Evolutionary conservation across 2,329 filamentous ascomycete genomes (phyloP).

Genomic region (Trichoderma brevicompactum): DNA sequence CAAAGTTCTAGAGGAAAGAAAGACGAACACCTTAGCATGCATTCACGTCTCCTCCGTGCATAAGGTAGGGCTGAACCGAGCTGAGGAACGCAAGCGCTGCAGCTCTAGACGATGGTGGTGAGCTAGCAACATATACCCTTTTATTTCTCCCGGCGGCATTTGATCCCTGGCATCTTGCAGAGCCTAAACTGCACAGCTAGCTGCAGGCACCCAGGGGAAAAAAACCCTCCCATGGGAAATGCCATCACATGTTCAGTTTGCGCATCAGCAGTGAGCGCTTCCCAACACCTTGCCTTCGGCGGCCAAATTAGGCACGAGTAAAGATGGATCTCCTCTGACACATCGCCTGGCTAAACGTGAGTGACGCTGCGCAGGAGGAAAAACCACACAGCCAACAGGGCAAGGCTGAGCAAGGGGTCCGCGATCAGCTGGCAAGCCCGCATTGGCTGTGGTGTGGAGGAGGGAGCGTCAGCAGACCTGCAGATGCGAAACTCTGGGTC

Average conservation of each 20-base stretch:
- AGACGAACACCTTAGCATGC: not conserved
- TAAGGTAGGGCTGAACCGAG: conserved; percentile 18
- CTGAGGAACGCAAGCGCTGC: conserved; percentile 8
- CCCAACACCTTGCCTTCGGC: not conserved
- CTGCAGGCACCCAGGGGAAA: conserved; percentile 9
- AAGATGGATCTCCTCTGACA: conserved; percentile 14
- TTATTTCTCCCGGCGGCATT: not conserved
- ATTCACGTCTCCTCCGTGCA: not conserved
- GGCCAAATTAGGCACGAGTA: not conserved
- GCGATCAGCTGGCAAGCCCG: conserved; percentile 25
- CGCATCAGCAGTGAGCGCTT: not conserved
- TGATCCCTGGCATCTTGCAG: conserved; percentile 7
- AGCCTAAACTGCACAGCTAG: not conserved
- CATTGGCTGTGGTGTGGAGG: conserved; percentile 18
- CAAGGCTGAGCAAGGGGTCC: conserved; percentile 25
- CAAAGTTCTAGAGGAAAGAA: not conserved
- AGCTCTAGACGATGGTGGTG: conserved; percentile 13
- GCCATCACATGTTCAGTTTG: conserved; percentile 21
- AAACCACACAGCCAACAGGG: conserved; percentile 16
- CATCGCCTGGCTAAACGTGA: conserved; percentile 2
- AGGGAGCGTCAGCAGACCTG: conserved; percentile 28
- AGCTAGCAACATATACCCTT: conserved; percentile 23
- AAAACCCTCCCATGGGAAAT: conserved; percentile 7
- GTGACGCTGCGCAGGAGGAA: conserved; percentile 7
- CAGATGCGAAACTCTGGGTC: conserved; percentile 19